Conservation (phyloP, 768 basidiomycete species). For the Tulasnella sp. region DNA sequence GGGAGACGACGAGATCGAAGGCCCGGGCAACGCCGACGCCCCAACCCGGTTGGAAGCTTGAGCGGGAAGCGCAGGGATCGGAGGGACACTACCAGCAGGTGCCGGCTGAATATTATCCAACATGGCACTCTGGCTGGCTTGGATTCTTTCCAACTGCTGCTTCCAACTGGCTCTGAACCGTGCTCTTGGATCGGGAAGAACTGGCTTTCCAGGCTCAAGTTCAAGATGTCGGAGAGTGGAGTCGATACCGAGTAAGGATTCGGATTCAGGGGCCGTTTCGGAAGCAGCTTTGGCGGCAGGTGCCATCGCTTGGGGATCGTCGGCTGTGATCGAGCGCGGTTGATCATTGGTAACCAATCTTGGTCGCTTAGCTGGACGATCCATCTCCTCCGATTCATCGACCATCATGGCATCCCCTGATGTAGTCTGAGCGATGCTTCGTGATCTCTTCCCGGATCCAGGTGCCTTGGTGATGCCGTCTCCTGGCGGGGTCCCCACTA, state of each 20-base stretch:
- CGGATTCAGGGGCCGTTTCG: neutral
- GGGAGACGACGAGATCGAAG: slow-evolving; percentile 2
- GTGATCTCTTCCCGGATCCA: neutral
- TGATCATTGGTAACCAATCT: neutral
- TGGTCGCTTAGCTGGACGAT: neutral
- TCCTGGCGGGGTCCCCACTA: neutral
- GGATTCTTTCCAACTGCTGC: neutral
- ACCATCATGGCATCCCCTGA: neutral
- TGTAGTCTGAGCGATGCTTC: neutral
- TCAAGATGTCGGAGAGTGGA: neutral
- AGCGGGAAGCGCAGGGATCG: neutral
- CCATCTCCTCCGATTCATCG: neutral
- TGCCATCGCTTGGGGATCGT: neutral
- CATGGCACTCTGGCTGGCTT: neutral
- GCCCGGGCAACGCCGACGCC: too few species aligned
- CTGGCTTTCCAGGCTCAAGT: neutral
- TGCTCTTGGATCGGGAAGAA: slow-evolving; percentile 1
- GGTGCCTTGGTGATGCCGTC: neutral
- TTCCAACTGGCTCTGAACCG: neutral
- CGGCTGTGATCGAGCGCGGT: neutral
- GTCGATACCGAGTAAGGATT: neutral
- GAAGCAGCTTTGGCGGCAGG: neutral
- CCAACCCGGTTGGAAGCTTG: too few species aligned
- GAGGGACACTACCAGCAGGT: neutral
- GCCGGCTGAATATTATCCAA: neutral